Percentiles rank a stretch among this genome's conserved stretches.
phyloP scores from a whole-genome alignment of 2,329 filamentous ascomycete species.

The Hypomyces perniciosus region DNA sequence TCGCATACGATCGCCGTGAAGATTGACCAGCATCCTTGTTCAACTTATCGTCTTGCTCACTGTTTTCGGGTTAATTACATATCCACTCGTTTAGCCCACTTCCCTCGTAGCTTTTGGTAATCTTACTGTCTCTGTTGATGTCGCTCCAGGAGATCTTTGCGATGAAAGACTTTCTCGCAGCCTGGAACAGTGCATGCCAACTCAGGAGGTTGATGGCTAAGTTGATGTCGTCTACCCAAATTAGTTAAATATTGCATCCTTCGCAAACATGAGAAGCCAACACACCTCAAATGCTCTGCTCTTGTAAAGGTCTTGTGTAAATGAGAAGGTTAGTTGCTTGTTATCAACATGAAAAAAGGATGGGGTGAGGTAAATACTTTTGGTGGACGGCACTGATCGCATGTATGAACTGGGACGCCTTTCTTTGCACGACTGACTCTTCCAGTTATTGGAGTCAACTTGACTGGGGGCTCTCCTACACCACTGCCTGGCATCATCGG shows the following conservation, averaged over 20 bases:
- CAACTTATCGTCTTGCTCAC: conserved; percentile 20
- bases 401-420: conserved; percentile 51
- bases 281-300: conserved; percentile 56
- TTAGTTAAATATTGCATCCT: conserved; percentile 3
- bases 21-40: conserved; percentile 6
- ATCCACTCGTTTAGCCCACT: neutral
- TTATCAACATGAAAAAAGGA: neutral
- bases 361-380: conserved; percentile 35
- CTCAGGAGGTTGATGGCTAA: conserved; percentile 51
- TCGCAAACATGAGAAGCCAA: neutral
- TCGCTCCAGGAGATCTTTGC: conserved; percentile 53
- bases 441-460: conserved; percentile 50
- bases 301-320: conserved; percentile 51
- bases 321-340: conserved; percentile 7
- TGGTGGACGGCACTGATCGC: conserved; percentile 44
- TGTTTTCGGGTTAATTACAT: conserved; percentile 1
- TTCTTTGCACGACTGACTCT: conserved; percentile 55
- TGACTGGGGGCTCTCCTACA: conserved; percentile 37
- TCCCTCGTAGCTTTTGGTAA: neutral
- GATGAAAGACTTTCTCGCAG: conserved; percentile 53
- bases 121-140: conserved; percentile 41
- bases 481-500: conserved; percentile 32
- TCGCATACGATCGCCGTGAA: conserved; percentile 12
- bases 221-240: conserved; percentile 48
- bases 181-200: conserved; percentile 46